Conservation (phyloP, 306 rosid species). For the Quercus aquifolioides region DNA sequence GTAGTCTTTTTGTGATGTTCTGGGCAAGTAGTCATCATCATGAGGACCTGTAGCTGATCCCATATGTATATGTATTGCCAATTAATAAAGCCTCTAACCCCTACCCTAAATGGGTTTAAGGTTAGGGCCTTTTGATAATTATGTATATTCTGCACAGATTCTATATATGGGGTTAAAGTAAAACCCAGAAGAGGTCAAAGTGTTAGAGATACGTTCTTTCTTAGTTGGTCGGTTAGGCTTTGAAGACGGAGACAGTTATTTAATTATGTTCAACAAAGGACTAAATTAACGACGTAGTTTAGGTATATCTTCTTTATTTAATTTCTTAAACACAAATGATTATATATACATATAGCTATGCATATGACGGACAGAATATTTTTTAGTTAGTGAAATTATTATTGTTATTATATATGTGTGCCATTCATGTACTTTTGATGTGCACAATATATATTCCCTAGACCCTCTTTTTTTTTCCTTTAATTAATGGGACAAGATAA, state of each 20-base stretch:
- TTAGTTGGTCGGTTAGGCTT: conserved; percentile 14
- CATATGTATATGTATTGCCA: too few relatives aligned
- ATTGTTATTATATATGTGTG: background rate
- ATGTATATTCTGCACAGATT: background rate
- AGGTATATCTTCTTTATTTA: background rate
- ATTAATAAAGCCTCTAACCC: too few relatives aligned
- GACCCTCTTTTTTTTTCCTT: background rate
- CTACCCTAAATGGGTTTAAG: background rate
- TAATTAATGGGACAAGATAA: too few relatives aligned
- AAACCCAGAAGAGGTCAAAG: background rate
- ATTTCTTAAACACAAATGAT: background rate
- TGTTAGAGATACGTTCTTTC: background rate
- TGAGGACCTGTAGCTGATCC: too few relatives aligned
- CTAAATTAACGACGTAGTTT: too few relatives aligned
- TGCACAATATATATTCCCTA: background rate
- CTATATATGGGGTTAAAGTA: background rate
- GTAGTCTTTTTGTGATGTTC: background rate
- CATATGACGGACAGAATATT: background rate
- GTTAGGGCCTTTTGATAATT: conserved; percentile 1
- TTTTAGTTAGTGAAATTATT: background rate
- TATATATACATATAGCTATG: background rate
- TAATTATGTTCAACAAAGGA: background rate
- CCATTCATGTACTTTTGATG: background rate
- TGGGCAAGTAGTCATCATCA: background rate
- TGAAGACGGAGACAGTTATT: conserved; percentile 17